Base-by-base conservation (phyloP, 2,329 filamentous ascomycete genomes). In the Coleophoma cylindrospora region DNA sequence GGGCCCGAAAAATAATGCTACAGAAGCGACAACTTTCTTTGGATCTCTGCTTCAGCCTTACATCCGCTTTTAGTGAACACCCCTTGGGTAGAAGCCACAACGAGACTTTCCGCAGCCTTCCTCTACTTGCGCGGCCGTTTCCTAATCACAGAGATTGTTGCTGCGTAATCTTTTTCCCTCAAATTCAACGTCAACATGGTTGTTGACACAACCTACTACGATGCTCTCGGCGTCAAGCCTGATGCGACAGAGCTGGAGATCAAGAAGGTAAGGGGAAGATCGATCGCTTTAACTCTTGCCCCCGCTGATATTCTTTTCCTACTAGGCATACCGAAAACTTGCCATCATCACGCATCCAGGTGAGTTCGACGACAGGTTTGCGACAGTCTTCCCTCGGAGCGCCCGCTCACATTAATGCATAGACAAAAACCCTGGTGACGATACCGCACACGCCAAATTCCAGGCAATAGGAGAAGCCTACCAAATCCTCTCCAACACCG, bases 391-490 rank as follows among this genome's bases (percentile, higher is more conserved):
- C 27, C 27, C 9, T 27, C 9, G 6, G 6, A 10, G 27, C 27
- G 27, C 27, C 27, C 27, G 9, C 27, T 27, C 27, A 27, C 27
- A 27, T 27, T 27, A 27, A 27, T 27, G 27, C 27, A 50, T 66
- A 89, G 94, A 99, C 75, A 99, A 99, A 77, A 99, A 99, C 71
- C 94, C 92, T 51, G 89, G 91, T 64, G 94, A 99, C 68, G 91
- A 94, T 58, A 90, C 87, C 21, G 94, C 94, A 36, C 89, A 96
- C 72, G 88, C 85, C 65, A 92, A 91, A 69, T 99, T 99, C 72
- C 94, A 99, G 74, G 84, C 82, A 52, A 91, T 95, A 63, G 82
- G 82, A 61, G 82, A 86, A 65, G 83, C 83, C 43, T 86, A 86
- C 66, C 82, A 86, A 71, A 88, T 99, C 46, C 83, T 99, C 56